A percentile compares a stretch with the other conserved stretches of the same genome.
Conservation (phyloP, 352 stramenopile species). For the Blastocystis sp. region DNA sequence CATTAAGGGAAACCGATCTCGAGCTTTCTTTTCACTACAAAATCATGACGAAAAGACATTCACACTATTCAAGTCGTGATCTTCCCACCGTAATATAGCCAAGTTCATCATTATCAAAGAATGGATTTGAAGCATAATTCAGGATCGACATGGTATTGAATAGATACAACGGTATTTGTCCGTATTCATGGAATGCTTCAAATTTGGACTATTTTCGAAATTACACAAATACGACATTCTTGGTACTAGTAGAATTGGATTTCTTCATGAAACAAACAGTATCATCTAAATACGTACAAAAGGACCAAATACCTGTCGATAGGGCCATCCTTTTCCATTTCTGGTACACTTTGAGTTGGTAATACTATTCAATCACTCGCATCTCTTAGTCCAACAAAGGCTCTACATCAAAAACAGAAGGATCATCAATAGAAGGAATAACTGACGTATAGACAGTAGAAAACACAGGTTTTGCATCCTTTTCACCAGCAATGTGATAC, state of each 20-base stretch:
- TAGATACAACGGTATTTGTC: background rate
- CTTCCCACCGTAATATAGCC: background rate
- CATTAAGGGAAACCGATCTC: slow-evolving; percentile 19
- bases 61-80: slow-evolving; percentile 53
- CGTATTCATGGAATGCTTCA: background rate
- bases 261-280: background rate
- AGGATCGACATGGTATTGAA: slow-evolving; percentile 20
- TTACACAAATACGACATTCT: too few relatives aligned
- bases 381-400: background rate
- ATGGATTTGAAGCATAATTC: slow-evolving; percentile 51
- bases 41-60: background rate
- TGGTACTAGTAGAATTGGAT: too few relatives aligned
- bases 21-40: slow-evolving; percentile 8
- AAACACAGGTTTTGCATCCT: slow-evolving; percentile 35
- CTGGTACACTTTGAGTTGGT: background rate
- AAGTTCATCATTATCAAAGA: slow-evolving; percentile 55
- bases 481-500: slow-evolving; percentile 24
- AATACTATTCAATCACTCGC: background rate
- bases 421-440: background rate
- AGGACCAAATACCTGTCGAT: slow-evolving; percentile 49
- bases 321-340: slow-evolving; percentile 53
- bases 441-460: slow-evolving; percentile 32
- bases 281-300: slow-evolving; percentile 23
- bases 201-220: too few relatives aligned
- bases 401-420: slow-evolving; percentile 3